Evolutionary conservation across 805 yeast species (phyloP).

Genomic region (Sugiyamaella qingdaonensis): DNA sequence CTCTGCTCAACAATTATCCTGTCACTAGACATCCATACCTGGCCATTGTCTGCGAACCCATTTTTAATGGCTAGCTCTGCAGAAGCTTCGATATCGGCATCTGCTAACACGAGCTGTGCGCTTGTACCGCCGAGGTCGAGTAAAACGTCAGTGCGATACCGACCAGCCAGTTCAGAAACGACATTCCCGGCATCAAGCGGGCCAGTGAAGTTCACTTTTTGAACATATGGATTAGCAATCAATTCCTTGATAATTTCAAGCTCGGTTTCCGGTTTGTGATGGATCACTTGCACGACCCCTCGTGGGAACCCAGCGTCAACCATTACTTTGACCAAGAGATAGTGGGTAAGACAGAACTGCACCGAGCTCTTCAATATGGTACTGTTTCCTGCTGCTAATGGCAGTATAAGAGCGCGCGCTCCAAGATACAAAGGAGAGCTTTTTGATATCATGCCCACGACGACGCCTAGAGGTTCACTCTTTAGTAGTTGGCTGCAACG

Average conservation of each 20-base stretch:
- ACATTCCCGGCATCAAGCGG: conserved; percentile 74
- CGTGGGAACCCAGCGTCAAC: conserved; percentile 52
- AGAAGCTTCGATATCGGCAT: conserved; percentile 73
- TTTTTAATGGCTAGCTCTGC: conserved; percentile 69
- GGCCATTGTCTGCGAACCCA: conserved; percentile 88
- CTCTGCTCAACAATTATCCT: conserved; percentile 82
- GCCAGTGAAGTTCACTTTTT: conserved; percentile 86
- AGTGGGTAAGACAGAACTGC: conserved; percentile 56
- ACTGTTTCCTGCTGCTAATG: conserved; percentile 80
- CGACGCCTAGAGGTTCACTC: neutral
- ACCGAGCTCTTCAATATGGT: conserved; percentile 78
- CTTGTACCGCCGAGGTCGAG: conserved; percentile 94
- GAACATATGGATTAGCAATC: conserved; percentile 64
- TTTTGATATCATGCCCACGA: conserved; percentile 45
- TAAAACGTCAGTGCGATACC: conserved; percentile 68
- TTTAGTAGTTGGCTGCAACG: neutral
- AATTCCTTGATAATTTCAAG: conserved; percentile 69
- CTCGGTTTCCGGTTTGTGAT: conserved; percentile 11
- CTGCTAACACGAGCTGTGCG: conserved; percentile 80
- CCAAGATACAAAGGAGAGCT: conserved; percentile 71
- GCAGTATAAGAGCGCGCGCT: conserved; percentile 66
- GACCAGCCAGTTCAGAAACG: conserved; percentile 68
- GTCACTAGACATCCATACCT: conserved; percentile 91
- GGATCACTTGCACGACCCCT: conserved; percentile 70
- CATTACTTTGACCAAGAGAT: conserved; percentile 50